phyloP scores from a whole-genome alignment of 2,329 filamentous ascomycete genomes.

The Berkeleyomyces basicola region DNA sequence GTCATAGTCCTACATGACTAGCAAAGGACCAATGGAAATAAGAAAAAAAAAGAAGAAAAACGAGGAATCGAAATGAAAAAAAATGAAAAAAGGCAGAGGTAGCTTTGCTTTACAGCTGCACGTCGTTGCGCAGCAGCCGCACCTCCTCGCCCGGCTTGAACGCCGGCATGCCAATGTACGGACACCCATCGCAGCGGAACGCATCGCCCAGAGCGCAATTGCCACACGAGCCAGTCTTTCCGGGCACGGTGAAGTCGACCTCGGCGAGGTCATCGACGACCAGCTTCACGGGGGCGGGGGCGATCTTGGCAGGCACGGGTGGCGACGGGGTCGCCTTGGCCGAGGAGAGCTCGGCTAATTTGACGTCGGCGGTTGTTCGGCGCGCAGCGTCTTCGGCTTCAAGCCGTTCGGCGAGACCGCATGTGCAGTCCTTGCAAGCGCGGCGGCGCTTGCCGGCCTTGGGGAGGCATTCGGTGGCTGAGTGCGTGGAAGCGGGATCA shows the following conservation, averaged over 20 bases:
- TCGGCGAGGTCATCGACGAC: constrained; percentile 65
- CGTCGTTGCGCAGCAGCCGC: constrained; percentile 65
- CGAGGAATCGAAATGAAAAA: neutral
- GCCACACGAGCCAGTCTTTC: constrained; percentile 86
- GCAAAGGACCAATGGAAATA: neutral
- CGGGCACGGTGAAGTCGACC: constrained; percentile 93
- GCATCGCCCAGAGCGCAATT: constrained; percentile 91
- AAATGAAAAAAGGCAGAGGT: neutral
- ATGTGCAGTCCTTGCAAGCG: constrained; percentile 96
- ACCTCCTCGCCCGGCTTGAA: constrained; percentile 98
- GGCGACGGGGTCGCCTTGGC: neutral
- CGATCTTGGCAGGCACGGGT: neutral
- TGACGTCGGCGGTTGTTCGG: constrained; percentile 45
- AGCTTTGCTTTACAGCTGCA: constrained; percentile 46
- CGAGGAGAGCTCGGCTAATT: constrained; percentile 33
- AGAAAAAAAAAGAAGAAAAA: neutral
- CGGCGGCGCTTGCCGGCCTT: constrained; percentile 76
- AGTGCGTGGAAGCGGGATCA: constrained; percentile 12
- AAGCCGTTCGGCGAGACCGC: constrained; percentile 71
- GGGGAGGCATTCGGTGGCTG: constrained; percentile 71
- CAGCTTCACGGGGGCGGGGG: constrained; percentile 41
- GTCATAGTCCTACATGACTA: constrained; percentile 8
- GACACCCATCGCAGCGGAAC: constrained; percentile 55
- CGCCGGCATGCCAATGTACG: constrained; percentile 80
- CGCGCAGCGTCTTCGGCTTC: constrained; percentile 70